phyloP scores from a whole-genome alignment of 805 yeast species.

The Barnettozyma siamensis region DNA sequence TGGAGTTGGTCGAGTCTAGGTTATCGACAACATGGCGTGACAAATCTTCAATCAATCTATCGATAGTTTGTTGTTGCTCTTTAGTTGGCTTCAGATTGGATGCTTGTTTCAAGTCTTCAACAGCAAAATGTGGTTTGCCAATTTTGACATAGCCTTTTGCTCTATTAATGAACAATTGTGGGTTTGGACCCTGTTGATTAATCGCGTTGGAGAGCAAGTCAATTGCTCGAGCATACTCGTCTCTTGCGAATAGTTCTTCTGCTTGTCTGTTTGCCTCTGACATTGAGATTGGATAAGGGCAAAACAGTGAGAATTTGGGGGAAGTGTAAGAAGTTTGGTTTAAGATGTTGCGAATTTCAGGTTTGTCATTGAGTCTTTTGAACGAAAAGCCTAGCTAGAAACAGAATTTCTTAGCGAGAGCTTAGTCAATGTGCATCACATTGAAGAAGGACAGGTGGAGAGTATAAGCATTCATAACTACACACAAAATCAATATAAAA shows the following conservation, averaged over 20 bases:
- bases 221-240: constrained; percentile 6
- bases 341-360: too few relatives aligned
- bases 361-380: too few relatives aligned
- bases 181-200: constrained; percentile 11
- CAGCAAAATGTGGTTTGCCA: constrained; percentile 18
- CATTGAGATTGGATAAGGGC: constrained; percentile 7
- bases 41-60: constrained; percentile 16
- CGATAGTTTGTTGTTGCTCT: constrained; percentile 17
- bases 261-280: constrained; percentile 13
- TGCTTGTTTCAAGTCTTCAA: constrained; percentile 20
- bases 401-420: too few relatives aligned
- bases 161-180: constrained; percentile 19
- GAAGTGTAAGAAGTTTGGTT: too few relatives aligned
- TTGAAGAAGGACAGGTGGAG: too few relatives aligned
- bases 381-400: too few relatives aligned
- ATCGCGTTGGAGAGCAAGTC: not conserved
- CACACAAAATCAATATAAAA: too few relatives aligned
- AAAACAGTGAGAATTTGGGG: not conserved
- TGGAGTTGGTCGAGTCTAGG: constrained; percentile 16
- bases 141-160: constrained; percentile 16
- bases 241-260: constrained; percentile 5
- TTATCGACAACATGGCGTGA: constrained; percentile 20
- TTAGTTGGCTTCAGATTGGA: constrained; percentile 16
- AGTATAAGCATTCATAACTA: too few relatives aligned
- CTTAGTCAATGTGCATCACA: too few relatives aligned